A percentile compares a stretch with the other conserved stretches of the same genome.
Conservation (phyloP, 805 yeast species). For the Yamadazyma nakazawae region DNA sequence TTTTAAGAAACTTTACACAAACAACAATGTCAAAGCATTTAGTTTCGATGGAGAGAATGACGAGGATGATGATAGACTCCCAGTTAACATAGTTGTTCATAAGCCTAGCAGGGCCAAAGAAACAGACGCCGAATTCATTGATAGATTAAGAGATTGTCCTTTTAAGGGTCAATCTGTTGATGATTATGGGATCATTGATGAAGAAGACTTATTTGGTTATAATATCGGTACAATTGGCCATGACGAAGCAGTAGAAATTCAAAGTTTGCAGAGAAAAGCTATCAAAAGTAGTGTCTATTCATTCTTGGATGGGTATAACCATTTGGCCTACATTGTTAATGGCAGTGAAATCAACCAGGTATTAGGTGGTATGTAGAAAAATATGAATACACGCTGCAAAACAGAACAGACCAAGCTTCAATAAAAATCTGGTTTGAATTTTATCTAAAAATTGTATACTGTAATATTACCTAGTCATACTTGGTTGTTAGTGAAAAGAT, state of each 20-base stretch:
- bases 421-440: too few relatives aligned
- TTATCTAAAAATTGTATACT: too few relatives aligned
- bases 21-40: conserved; percentile 3
- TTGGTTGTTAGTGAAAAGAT: too few relatives aligned
- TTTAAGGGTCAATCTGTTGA: background rate
- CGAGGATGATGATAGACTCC: conserved; percentile 11
- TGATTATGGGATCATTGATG: conserved; percentile 9
- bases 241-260: conserved; percentile 11
- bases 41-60: conserved; percentile 9
- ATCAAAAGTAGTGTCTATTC: conserved; percentile 5
- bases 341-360: conserved; percentile 10
- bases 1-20: conserved; percentile 9
- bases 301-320: conserved; percentile 10
- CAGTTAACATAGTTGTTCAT: conserved; percentile 10
- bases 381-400: background rate
- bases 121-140: conserved; percentile 11
- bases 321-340: conserved; percentile 14
- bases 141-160: conserved; percentile 6
- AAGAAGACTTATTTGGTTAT: conserved; percentile 7
- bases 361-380: background rate
- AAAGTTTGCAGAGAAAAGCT: conserved; percentile 10
- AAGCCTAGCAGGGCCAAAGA: conserved; percentile 9
- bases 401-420: background rate
- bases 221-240: background rate
- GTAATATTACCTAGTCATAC: too few relatives aligned